Base-by-base conservation (phyloP, 805 yeast species). In the Candida pini region DNA sequence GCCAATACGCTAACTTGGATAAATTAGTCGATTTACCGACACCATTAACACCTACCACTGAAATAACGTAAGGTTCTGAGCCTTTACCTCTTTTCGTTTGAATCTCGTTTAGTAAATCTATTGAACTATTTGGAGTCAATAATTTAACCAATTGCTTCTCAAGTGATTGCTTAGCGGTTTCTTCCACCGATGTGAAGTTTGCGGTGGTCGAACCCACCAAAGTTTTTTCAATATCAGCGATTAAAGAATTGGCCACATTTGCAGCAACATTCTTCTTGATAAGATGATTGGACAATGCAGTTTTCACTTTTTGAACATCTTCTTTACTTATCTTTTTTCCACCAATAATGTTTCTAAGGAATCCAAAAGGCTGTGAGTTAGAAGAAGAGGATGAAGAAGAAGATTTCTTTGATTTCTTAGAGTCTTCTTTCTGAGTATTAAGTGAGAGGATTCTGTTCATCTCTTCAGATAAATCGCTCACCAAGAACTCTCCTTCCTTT, bases 1-100 rank as follows among this genome's bases (percentile, higher is more conserved):
- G 69, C 98, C 98, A 90, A 58, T 85, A 90, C 2, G 96, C 97
- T 34, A 90, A 64, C 59, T 90, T 90, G 18, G 97, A 92, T 41
- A 90, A 66, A 53, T 90, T 92, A 2, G 98, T 90, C 0, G 97
- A 90, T 59, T 90, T 90, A 10, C 98, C 98, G 26, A 90, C 98
- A 29, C 98, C 98, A 58, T 90, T 90, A 15, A 90, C 98, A 27
- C 98, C 98, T 18, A 90, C 97, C 16, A 90, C 90, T 1, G 97
- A 88, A 37, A 90, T 86, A n/a, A 90, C 96, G 47, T 86, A 90
- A 2, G 98, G 97, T 7, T 74, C 56, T 5, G 57, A 54, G 8
- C 58, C 55, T 14, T 51, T 53, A 9, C 53, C 45, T 25, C 60
- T 62, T 29, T 64, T 62, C 20, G 63, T 52, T 48, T 81, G 80